Evolutionary conservation across 306 rosid genomes (phyloP), one percentile per base, ranked within the genome.

Genomic region (Gillenia trifoliata): DNA sequence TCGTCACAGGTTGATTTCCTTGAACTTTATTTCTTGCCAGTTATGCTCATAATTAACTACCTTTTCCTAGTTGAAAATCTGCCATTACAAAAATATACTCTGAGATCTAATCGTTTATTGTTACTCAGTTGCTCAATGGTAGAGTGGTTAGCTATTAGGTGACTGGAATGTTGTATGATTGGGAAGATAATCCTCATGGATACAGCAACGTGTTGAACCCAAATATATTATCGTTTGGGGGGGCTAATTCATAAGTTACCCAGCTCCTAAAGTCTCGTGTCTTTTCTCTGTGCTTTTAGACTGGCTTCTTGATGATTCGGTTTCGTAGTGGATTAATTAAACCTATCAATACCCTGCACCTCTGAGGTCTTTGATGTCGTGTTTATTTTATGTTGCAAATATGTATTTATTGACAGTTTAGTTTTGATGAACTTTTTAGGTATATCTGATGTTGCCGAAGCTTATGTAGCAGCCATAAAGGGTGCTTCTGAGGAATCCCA

Each of bases 401-500:
- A 66, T 56, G 45, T 43, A 52, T 65, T 22, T 5, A 8, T 41
- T 64, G 67, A 69, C 60, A 34, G 34, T 64, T 70, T 10, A 54
- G 50, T 77, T 70, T 77, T 41, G 43, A 68, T 74, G 82, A 63
- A 47, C 76, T 74, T 70, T 25, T 52, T 84, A 92, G 99, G 99
- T 73, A 84, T 95, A 84, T 90, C 98, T 11, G 99, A 95, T 69
- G 97, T 95, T 29, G 80, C 87, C 6, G 97, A 90, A 78, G 91
- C 96, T 22, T 92, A 95, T 83, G 79, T 78, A 81, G 96, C 96
- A 60, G 92, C 98, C 85, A 85, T 90, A 70, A 94, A 86, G 76
- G 85, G 82, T 54, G 93, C 79, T 64, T 65, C 85, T 40, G 83
- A 87, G 0, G 91, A 90, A 50, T 90, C 95, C 50, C 90, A 66